Base-by-base conservation (phyloP, 805 yeast species). In the Komagataella mondaviorum region DNA sequence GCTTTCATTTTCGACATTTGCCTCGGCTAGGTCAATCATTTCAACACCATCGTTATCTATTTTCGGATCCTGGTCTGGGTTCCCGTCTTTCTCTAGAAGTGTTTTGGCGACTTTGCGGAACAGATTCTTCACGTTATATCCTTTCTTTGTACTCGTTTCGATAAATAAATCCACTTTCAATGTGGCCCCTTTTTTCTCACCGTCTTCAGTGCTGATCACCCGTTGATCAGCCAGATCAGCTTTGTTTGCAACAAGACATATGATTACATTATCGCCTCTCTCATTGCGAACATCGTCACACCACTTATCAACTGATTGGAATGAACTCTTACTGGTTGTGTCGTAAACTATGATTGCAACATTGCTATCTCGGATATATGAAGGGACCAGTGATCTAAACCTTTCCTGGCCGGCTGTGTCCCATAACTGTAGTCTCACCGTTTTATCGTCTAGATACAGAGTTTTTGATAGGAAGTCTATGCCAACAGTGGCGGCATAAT, bases 331-430 rank as follows among this genome's bases (percentile, higher is more conserved):
- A 62, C 81, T 85, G 6, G 97, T 88, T 53, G 91, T 85, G 64
- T 93, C 99, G 69, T 91, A 91, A 20, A 95, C 96, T 23, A 93
- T 83, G 48, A 93, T 95, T 0, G 99, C 98, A n/a, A 93, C 98
- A 60, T 90, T 89, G 14, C 95, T 85, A 66, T 93, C 99, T 59
- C 99, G 76, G 54, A 93, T 93, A 63, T 93, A 93, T 8, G 96
- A 85, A 3, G 99, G 99, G 52, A 93, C 91, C 64, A 93, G 76
- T 16, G 96, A 85, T 62, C 98, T 75, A 72, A 93, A 93, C 59
- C 99, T 72, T 66, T 93, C 99, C 68, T 90, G 98, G 14, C 98
- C 96, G 1, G 96, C 96, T 3, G 98, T 90, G 65, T 90, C 98
- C 98, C 99, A 93, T 53, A 93, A 71, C 69, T 93, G 99, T 55